Evolutionary conservation across 2,329 filamentous ascomycete genomes (phyloP), one percentile per base, ranked within the genome.

Genomic region (Emmonsia crescens): DNA sequence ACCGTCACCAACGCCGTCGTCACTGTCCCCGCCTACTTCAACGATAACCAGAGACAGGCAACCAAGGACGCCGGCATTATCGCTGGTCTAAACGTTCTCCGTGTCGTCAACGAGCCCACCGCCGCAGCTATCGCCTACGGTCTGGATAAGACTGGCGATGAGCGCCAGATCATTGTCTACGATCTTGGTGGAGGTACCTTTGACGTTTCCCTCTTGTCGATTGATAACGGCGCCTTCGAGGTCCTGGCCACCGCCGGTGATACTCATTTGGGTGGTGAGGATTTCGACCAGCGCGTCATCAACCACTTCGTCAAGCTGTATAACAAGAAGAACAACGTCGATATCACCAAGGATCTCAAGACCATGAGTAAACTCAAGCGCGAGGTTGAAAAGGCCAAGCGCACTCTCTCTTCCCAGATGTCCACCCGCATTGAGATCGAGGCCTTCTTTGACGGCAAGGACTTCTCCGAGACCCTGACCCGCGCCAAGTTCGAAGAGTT

Each of bases 361-460:
- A 88, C 93, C 68, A 97, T 97, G 92, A 91, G 92, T 81, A 99
- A 97, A 83, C 86, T 99, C 71, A 97, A 97, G 90, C 92, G 94
- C 72, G 94, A 97, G 80, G 93, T 94, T 70, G 94, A 99, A 80
- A 96, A 96, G 87, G 94, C 94, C 80, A 99, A 99, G 89, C 90
- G 94, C 74, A 95, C 92, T 70, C 87, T 99, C 62, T 96, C 89
- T 73, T 94, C 90, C 68, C 91, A 95, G 82, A 92, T 91, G 87
- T 91, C 89, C 68, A 90, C 90, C 68, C 89, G 90, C 70, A 91
- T 96, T 70, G 94, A 97, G 81, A 96, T 99, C 67, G 94, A 99
- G 79, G 88, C 90, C 69, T 96, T 99, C 89, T 89, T 90, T 80
- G 86, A 96, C 71, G 94, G 94, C 82, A 88, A 96, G 69, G 94